Conservation (phyloP, 2,329 filamentous ascomycete species). For the Colletotrichum lupini region DNA sequence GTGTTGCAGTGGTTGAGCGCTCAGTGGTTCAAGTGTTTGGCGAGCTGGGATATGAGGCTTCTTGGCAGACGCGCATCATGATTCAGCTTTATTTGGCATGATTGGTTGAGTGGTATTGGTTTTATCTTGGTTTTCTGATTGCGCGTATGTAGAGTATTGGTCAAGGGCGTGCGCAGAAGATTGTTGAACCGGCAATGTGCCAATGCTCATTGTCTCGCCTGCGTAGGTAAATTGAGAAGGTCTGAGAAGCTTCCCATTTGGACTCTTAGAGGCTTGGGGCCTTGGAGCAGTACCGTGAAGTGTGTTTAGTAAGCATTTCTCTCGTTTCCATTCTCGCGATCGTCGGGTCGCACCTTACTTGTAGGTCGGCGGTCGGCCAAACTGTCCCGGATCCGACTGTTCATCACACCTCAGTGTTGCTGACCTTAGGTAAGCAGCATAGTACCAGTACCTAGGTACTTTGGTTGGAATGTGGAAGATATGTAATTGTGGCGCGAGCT, state of each 20-base stretch:
- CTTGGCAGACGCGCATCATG: constrained; percentile 25
- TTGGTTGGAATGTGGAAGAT: too few species aligned
- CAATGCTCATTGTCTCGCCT: not conserved
- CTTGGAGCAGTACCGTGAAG: not conserved
- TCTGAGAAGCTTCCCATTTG: not conserved
- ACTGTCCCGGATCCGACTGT: constrained; percentile 1
- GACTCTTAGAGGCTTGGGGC: not conserved
- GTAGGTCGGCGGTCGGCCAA: not conserved
- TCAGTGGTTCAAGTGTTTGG: not conserved
- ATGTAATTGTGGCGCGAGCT: not conserved
- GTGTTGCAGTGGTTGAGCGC: not conserved
- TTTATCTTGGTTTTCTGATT: not conserved
- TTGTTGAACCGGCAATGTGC: not conserved
- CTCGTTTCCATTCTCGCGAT: too few species aligned
- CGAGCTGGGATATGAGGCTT: not conserved
- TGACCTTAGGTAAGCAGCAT: too few species aligned
- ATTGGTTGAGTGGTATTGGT: not conserved
- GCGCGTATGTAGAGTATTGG: not conserved
- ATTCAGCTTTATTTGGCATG: constrained; percentile 9
- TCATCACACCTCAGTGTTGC: too few species aligned
- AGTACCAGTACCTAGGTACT: too few species aligned
- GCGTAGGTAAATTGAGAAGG: not conserved
- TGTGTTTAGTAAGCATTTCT: not conserved
- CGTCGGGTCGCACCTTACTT: not conserved
- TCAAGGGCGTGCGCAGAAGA: not conserved